Evolutionary conservation across 208 protist genomes (phyloP), one percentile per base, ranked within the genome.

Genomic region (Plasmodiophora brassicae): DNA sequence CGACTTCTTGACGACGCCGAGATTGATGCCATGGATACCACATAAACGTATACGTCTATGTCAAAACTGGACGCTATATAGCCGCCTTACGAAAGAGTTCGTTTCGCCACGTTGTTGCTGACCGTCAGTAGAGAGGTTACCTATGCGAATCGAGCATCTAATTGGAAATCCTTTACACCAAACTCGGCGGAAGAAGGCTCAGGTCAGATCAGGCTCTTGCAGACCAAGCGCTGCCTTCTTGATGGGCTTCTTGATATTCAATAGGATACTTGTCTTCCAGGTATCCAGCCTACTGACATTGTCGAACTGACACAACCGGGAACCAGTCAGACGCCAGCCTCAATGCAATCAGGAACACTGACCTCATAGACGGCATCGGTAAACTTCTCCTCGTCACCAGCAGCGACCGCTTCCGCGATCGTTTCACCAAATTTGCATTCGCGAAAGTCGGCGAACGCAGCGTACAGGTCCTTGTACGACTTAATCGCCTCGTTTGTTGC

Each of bases 201-300:
- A 78, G 20, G 65, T 78, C 14, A 78, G n/a, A 38, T 78, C 65
- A 78, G 41, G 14, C 5, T 78, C 65, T 5, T 8, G 32, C 5
- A 78, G 32, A 44, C 41, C 65, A 5, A 38, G 41, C 20, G 5
- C 41, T 5, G 65, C 65, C 41, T 78, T 78, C 14, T 78, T n/a
- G 5, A 78, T 78, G 65, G 65, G 5, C 41, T 78, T 78, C 65
- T 78, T 78, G 65, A 78, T 78, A 14, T 78, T n/a, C 65, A 78
- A 32, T 78, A 78, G n/a, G 41, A 78, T 78, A 32, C 65, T 78
- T 8, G 65, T 78, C 41, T 78, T 78, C 65, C 65, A 78, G 32
- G 65, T 5, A 32, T 78, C 65, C 65, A 78, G 65, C 65, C 41
- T 78, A 32, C 65, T 78, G 5, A 78, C 41, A 5, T 78, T 78